Conservation (phyloP, 495 filamentous ascomycete species). For the Penicillium taxi region DNA sequence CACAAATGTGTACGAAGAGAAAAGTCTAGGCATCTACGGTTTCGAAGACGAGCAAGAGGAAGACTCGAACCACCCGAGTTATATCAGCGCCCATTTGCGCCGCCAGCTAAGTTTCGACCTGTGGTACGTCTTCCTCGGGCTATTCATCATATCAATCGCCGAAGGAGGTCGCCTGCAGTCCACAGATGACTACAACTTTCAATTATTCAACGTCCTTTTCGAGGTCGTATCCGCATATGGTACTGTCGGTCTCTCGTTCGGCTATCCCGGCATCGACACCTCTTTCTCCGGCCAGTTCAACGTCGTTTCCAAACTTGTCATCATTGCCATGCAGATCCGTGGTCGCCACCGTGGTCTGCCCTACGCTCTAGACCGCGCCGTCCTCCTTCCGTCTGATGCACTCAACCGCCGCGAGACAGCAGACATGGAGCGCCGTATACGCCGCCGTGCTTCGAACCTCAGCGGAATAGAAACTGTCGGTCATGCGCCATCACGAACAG, state of each 20-base stretch:
- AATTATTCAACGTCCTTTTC: constrained; percentile 76
- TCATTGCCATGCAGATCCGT: constrained; percentile 89
- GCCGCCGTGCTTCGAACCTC: constrained; percentile 46
- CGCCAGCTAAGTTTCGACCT: constrained; percentile 88
- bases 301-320: constrained; percentile 77
- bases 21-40: constrained; percentile 74
- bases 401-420: constrained; percentile 62
- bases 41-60: constrained; percentile 31
- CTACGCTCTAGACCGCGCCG: constrained; percentile 85
- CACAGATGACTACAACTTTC: constrained; percentile 54
- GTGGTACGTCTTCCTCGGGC: constrained; percentile 86
- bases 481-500: constrained; percentile 17
- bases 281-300: constrained; percentile 75
- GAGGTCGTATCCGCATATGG: constrained; percentile 91
- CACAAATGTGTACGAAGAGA: constrained; percentile 96
- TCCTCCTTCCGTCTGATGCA: constrained; percentile 70
- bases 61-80: constrained; percentile 57
- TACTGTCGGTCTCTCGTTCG: constrained; percentile 84
- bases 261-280: constrained; percentile 64
- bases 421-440: constrained; percentile 48
- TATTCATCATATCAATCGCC: constrained; percentile 79
- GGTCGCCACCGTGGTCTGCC: constrained; percentile 88
- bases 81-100: constrained; percentile 80
- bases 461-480: constrained; percentile 32
- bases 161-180: constrained; percentile 60